Percentiles rank a stretch among this genome's conserved stretches.
Conservation (phyloP, 768 basidiomycete genomes). For the Calocera viscosa region DNA sequence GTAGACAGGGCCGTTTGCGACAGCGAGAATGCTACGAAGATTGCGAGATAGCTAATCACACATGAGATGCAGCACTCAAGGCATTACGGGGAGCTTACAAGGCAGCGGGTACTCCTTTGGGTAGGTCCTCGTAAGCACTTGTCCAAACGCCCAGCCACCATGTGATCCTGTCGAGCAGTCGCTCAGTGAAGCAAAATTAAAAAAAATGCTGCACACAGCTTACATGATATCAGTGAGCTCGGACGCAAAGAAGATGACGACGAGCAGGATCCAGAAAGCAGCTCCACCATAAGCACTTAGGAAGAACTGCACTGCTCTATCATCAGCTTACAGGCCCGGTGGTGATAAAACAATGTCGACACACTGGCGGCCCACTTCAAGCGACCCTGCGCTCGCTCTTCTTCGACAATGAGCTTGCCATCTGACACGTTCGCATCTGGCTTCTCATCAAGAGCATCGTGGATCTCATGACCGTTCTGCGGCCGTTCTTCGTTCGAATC, state of each 20-base stretch:
- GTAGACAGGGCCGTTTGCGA: conserved; percentile 7
- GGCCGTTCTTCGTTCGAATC: conserved; percentile 16
- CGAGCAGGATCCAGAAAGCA: not conserved
- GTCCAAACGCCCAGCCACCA: conserved; percentile 7
- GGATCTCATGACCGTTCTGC: conserved; percentile 17
- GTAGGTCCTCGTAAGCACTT: not conserved
- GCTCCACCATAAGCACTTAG: not conserved
- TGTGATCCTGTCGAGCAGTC: not conserved
- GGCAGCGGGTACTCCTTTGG: not conserved
- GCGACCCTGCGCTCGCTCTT: not conserved
- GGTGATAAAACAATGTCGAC: not conserved
- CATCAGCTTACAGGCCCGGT: not conserved
- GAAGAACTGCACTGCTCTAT: not conserved
- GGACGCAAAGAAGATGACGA: not conserved
- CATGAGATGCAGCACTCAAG: too few species aligned
- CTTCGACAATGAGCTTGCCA: not conserved
- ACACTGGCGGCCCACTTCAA: not conserved
- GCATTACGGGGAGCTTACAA: not conserved
- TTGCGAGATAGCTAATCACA: conserved; percentile 24
- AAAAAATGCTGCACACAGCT: not conserved
- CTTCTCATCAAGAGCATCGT: conserved; percentile 7
- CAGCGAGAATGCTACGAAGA: conserved; percentile 24
- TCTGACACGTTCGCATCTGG: not conserved
- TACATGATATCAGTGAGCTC: not conserved
- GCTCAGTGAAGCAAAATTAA: not conserved